phyloP scores from a whole-genome alignment of 345 rosid genomes.

The Syzygium aqueum region DNA sequence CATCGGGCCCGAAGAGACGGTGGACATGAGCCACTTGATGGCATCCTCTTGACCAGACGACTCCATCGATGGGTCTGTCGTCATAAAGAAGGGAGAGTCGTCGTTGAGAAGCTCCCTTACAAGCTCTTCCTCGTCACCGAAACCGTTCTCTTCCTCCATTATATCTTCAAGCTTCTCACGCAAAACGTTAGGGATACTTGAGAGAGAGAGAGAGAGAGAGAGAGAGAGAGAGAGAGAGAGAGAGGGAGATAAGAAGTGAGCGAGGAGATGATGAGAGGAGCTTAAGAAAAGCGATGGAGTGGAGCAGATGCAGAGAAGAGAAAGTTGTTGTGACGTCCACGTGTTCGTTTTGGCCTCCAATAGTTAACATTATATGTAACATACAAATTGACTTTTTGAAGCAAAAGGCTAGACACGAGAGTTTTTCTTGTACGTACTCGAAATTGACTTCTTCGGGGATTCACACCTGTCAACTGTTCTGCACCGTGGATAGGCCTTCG shows the following conservation, averaged over 20 bases:
- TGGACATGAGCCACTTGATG: conserved; percentile 20
- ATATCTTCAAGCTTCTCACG: not conserved
- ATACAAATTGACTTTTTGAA: not conserved
- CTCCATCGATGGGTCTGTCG: not conserved
- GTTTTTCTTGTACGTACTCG: not conserved
- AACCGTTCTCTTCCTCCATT: conserved; percentile 22
- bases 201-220: not conserved
- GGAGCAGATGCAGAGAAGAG: conserved; percentile 36
- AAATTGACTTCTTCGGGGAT: conserved; percentile 14
- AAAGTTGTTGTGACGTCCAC: conserved; percentile 13
- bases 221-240: not conserved
- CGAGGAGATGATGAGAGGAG: not conserved
- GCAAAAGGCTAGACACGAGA: not conserved
- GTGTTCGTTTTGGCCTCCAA: conserved; percentile 2
- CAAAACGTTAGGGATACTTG: not conserved
- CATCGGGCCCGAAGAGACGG: conserved; percentile 47
- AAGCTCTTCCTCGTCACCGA: conserved; percentile 32
- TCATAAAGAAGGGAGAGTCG: conserved; percentile 35
- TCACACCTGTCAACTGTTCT: conserved; percentile 3
- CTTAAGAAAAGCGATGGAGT: not conserved
- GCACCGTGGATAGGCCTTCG: not conserved
- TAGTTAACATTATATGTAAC: not conserved
- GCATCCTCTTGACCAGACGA: conserved; percentile 8
- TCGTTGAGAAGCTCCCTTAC: conserved; percentile 42
- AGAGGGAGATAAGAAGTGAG: not conserved